These are phyloP conservation scores for Paramyrothecium roridum DNA, from an alignment of 2,329 filamentous ascomycete species.

Conservation along the genomic window DNA sequence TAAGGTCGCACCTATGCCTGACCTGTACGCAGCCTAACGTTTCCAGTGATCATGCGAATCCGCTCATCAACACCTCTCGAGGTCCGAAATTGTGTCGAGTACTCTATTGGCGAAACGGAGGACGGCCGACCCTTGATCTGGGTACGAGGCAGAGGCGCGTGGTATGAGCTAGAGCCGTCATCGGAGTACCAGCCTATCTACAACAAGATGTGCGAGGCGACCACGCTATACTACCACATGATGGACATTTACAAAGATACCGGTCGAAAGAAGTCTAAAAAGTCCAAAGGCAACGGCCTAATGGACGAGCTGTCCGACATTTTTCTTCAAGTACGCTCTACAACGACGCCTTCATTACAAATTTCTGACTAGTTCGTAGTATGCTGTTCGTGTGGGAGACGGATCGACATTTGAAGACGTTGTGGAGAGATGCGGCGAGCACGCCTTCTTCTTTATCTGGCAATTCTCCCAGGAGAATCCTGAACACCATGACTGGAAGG, in stretches of 20 bases:
- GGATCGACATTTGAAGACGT: conserved; percentile 50
- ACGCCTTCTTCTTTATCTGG: conserved; percentile 48
- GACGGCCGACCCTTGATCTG: conserved; percentile 58
- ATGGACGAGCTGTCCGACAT: conserved; percentile 23
- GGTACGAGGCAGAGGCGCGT: conserved; percentile 57
- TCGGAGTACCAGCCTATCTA: conserved; percentile 53
- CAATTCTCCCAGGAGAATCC: conserved; percentile 43
- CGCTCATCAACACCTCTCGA: conserved; percentile 41
- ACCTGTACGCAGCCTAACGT: conserved; percentile 9
- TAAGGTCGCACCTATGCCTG: conserved; percentile 23
- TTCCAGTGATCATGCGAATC: conserved; percentile 28
- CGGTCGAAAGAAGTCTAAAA: conserved; percentile 18
- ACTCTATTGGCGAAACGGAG: conserved; percentile 50
- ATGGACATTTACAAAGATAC: conserved; percentile 49
- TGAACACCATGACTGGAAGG: conserved; percentile 34
- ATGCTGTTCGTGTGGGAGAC: conserved; percentile 49
- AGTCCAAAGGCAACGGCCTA: conserved; percentile 22
- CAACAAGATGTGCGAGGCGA: conserved; percentile 59
- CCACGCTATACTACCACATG: conserved; percentile 61
- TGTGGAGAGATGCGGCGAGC: conserved; percentile 40
- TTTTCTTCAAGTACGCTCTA: conserved; percentile 26
- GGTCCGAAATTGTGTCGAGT: conserved; percentile 44
- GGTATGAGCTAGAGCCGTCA: conserved; percentile 65
- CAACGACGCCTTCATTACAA: background rate
- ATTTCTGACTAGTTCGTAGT: conserved; percentile 27